phyloP scores from a whole-genome alignment of 805 yeast species.

The Nakazawaea wyomingensis region DNA sequence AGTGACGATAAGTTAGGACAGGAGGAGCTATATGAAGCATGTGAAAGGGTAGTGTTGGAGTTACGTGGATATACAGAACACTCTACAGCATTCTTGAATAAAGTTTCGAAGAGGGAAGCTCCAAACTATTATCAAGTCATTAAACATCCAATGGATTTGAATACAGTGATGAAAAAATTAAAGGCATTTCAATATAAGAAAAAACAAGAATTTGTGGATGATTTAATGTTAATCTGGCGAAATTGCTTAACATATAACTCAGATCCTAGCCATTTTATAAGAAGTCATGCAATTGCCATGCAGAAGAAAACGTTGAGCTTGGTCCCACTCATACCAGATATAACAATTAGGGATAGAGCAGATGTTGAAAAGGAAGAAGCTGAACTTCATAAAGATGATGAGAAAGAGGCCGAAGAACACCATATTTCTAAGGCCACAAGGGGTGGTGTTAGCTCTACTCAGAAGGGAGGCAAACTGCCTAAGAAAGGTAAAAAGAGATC shows the following conservation, averaged over 20 bases:
- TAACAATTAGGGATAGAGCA: constrained; percentile 63
- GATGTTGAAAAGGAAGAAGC: constrained; percentile 68
- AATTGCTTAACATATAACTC: constrained; percentile 91
- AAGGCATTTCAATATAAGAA: constrained; percentile 77
- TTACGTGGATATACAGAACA: constrained; percentile 91
- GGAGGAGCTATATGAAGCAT: constrained; percentile 95
- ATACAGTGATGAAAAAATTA: constrained; percentile 87
- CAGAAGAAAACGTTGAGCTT: constrained; percentile 77
- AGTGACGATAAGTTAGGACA: constrained; percentile 93
- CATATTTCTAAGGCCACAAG: constrained; percentile 25
- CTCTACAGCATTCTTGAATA: constrained; percentile 90
- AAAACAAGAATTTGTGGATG: constrained; percentile 90
- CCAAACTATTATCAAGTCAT: constrained; percentile 91
- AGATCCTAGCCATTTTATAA: constrained; percentile 86
- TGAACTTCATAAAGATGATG: constrained; percentile 31
- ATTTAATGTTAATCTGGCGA: constrained; percentile 90
- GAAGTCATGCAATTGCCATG: constrained; percentile 95
- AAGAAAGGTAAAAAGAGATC: constrained; percentile 36
- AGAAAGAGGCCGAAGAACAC: constrained; percentile 22
- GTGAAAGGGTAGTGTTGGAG: constrained; percentile 91
- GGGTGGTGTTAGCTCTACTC: constrained; percentile 25
- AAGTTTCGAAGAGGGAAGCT: constrained; percentile 96
- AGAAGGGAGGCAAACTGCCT: constrained; percentile 26
- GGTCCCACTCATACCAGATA: constrained; percentile 85
- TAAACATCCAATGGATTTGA: constrained; percentile 93